Conservation (phyloP, 371 early-diverging fungal genomes). For the Phascolomyces articulosus region DNA sequence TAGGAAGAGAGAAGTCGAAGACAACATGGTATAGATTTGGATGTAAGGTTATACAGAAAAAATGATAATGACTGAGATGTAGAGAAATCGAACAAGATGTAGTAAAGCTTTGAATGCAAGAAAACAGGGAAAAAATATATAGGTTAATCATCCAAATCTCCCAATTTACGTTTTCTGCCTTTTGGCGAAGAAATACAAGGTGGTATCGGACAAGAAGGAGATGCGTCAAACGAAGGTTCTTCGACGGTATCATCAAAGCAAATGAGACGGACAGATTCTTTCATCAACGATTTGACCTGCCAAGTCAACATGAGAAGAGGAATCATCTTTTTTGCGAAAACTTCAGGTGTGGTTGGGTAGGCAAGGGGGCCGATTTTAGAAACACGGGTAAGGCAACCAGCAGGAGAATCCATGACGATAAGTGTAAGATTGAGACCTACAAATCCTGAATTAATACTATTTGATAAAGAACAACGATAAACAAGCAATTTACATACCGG, state of each 20-base stretch:
- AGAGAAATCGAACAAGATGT: no score
- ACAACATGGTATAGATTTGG: no score
- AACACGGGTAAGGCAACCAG: background rate
- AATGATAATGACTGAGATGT: no score
- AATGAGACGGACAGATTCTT: background rate
- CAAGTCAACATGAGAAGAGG: background rate
- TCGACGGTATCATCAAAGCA: background rate
- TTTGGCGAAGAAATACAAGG: no score
- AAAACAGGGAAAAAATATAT: no score
- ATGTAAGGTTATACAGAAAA: no score
- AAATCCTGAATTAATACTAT: background rate
- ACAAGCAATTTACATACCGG: background rate
- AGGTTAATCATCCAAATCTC: no score
- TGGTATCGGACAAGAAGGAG: no score
- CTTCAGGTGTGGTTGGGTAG: background rate
- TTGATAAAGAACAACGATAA: background rate
- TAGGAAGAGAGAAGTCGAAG: no score
- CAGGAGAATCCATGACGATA: background rate
- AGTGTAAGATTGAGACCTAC: background rate
- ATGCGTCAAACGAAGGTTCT: background rate
- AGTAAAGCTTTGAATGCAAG: no score
- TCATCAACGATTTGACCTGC: background rate
- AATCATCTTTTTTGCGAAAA: background rate
- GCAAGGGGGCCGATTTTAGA: background rate
- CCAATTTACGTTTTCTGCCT: no score